Conservation (phyloP, 805 yeast genomes). For the Starmerella bombicola region DNA sequence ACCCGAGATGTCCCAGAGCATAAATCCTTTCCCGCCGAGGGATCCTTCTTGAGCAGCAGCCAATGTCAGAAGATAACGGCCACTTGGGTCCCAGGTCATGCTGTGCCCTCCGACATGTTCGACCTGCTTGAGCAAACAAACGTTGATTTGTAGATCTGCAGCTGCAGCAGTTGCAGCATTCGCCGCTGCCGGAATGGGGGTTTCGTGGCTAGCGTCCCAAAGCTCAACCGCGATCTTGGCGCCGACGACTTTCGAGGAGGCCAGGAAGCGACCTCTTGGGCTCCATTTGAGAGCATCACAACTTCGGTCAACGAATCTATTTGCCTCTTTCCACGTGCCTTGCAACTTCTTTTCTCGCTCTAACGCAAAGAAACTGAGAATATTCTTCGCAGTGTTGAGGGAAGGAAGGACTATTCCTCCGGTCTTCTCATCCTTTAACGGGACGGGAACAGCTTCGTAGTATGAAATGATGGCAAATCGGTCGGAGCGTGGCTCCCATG, state of each 20-base stretch:
- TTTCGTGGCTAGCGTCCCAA: conserved; percentile 69
- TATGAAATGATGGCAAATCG: conserved; percentile 72
- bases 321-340: conserved; percentile 48
- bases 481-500: conserved; percentile 92
- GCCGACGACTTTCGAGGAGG: conserved; percentile 36
- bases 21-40: conserved; percentile 74
- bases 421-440: conserved; percentile 4
- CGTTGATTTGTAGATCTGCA: conserved; percentile 42
- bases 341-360: conserved; percentile 46
- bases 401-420: conserved; percentile 14
- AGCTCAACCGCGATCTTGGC: conserved; percentile 54
- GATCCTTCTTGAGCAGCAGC: conserved; percentile 16
- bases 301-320: conserved; percentile 47
- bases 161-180: conserved; percentile 24
- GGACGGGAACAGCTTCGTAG: conserved; percentile 31
- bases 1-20: conserved; percentile 76
- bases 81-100: conserved; percentile 90
- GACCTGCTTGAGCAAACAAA: conserved; percentile 49
- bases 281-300: conserved; percentile 73
- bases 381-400: conserved; percentile 32
- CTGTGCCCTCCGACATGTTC: conserved; percentile 70
- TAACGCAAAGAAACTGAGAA: conserved; percentile 68
- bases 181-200: conserved; percentile 15
- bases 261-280: conserved; percentile 81
- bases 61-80: conserved; percentile 62